Percentiles rank a stretch among this genome's conserved stretches.
Evolutionary conservation across 352 stramenopile species (phyloP).

Genomic region (Globisporangium iwayamae): DNA sequence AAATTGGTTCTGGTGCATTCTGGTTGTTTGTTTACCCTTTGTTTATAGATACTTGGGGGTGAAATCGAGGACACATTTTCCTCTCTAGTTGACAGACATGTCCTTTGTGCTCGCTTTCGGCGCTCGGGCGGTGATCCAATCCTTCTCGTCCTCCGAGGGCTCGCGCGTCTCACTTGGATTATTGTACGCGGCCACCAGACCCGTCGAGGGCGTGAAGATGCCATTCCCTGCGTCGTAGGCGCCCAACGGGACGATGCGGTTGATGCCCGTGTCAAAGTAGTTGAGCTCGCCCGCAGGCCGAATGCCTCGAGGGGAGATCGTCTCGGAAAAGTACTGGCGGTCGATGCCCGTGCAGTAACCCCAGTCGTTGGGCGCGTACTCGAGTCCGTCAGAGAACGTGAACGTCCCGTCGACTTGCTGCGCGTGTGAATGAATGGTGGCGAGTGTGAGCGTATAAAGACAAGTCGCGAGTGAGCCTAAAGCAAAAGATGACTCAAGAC

Average conservation of each 20-base stretch:
- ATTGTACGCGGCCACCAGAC: conserved; percentile 44
- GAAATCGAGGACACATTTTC: not conserved
- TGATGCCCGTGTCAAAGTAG: conserved; percentile 69
- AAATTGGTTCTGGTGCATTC: not conserved
- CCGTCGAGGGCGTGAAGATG: conserved; percentile 64
- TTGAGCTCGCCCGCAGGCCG: conserved; percentile 53
- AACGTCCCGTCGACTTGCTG: conserved; percentile 75
- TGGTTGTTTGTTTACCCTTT: not conserved
- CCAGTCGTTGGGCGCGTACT: conserved; percentile 63
- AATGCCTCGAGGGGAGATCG: conserved; percentile 47
- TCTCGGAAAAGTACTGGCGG: conserved; percentile 71
- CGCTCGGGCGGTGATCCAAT: conserved; percentile 57
- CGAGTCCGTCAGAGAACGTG: conserved; percentile 71
- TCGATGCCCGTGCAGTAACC: conserved; percentile 59
- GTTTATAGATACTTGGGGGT: not conserved
- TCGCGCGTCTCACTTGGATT: conserved; percentile 53
- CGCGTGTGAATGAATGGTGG: not conserved
- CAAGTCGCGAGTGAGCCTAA: too few species aligned
- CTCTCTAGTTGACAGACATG: conserved; percentile 49
- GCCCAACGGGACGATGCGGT: conserved; percentile 58
- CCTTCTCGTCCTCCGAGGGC: conserved; percentile 42
- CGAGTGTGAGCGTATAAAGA: not conserved
- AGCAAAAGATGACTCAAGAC: too few species aligned
- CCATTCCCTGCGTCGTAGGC: conserved; percentile 76
- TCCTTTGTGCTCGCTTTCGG: conserved; percentile 74